phyloP scores from a whole-genome alignment of 1,284 basidiomycete species.

The Malassezia dermatis region DNA sequence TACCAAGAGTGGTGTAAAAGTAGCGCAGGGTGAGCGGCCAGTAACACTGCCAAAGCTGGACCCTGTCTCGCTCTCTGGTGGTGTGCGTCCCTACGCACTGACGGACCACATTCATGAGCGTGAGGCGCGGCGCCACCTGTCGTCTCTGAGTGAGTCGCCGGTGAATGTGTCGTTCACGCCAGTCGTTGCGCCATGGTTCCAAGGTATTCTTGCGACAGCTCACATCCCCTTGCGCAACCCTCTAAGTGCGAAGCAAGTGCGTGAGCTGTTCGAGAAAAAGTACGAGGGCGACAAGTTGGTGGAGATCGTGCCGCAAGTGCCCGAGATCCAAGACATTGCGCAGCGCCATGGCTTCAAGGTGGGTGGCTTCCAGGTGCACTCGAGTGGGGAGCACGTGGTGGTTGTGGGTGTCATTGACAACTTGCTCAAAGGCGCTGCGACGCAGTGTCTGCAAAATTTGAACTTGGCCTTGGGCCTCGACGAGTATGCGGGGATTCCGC shows the following conservation, averaged over 20 bases:
- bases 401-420: constrained; percentile 73
- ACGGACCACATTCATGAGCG: constrained; percentile 99
- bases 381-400: constrained; percentile 74
- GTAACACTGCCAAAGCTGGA: constrained; percentile 68
- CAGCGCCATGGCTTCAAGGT: constrained; percentile 77
- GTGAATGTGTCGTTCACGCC: constrained; percentile 78
- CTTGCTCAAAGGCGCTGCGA: constrained; percentile 90
- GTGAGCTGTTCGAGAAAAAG: constrained; percentile 64
- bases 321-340: constrained; percentile 66
- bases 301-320: constrained; percentile 60
- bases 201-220: constrained; percentile 79
- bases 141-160: constrained; percentile 51
- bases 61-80: constrained; percentile 64
- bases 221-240: constrained; percentile 64
- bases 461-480: constrained; percentile 89
- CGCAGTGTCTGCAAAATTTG: constrained; percentile 90
- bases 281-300: constrained; percentile 68
- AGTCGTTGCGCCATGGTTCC: constrained; percentile 84
- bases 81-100: constrained; percentile 71
- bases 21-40: constrained; percentile 18
- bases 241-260: constrained; percentile 63
- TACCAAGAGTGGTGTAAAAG: constrained; percentile 56
- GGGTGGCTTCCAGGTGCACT: constrained; percentile 89
- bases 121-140: constrained; percentile 75
- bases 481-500: constrained; percentile 70